Evolutionary conservation across 208 protist species (phyloP).

Genomic region (Endotrypanum monterogeii): DNA sequence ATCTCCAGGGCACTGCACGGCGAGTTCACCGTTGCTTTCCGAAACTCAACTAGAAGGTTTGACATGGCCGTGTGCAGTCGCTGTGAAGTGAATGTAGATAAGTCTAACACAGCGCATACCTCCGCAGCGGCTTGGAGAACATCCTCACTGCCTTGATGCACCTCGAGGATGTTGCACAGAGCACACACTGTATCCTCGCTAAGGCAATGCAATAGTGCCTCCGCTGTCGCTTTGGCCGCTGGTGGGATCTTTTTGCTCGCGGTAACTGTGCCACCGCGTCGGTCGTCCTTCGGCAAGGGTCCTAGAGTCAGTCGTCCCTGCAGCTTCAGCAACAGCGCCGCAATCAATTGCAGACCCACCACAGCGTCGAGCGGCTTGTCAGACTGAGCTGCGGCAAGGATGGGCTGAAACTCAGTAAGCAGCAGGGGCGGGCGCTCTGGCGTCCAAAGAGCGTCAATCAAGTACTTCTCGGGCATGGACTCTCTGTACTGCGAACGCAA

Average conservation of each 20-base stretch:
- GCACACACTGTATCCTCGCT: conserved; percentile 52
- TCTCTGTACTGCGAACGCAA: conserved; percentile 75
- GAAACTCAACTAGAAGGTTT: conserved; percentile 56
- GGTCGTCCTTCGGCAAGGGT: conserved; percentile 68
- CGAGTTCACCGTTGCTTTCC: conserved; percentile 47
- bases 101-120: conserved; percentile 55
- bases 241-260: conserved; percentile 16
- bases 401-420: conserved; percentile 55
- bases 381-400: conserved; percentile 46
- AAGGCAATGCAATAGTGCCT: conserved; percentile 40
- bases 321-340: conserved; percentile 63
- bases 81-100: conserved; percentile 56
- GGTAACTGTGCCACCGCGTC: conserved; percentile 15
- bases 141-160: conserved; percentile 46
- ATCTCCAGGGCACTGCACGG: conserved; percentile 27
- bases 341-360: conserved; percentile 55
- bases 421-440: conserved; percentile 61
- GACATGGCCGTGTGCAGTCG: conserved; percentile 44
- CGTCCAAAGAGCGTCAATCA: conserved; percentile 86
- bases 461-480: conserved; percentile 82
- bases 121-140: conserved; percentile 50
- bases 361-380: conserved; percentile 51
- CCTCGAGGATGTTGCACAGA: conserved; percentile 52
- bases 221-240: conserved; percentile 25
- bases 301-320: conserved; percentile 51